phyloP scores from a whole-genome alignment of 345 rosid genomes.

The Bruguiera parviflora region DNA sequence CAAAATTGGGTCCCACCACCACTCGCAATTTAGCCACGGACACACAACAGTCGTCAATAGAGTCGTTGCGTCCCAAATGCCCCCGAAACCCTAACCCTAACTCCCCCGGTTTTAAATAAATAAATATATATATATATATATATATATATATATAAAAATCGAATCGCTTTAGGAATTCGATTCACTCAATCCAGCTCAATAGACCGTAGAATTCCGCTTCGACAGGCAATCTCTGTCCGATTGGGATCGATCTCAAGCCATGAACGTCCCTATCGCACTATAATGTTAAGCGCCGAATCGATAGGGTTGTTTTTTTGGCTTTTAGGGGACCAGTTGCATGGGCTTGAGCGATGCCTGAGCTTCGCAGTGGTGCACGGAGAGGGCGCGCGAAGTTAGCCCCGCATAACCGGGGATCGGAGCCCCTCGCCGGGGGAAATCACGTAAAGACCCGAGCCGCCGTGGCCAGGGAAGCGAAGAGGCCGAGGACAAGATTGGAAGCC shows the following conservation, averaged over 20 bases:
- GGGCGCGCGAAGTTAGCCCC: conserved; percentile 65
- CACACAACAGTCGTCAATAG: no score
- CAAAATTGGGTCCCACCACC: no score
- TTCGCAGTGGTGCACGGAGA: conserved; percentile 21
- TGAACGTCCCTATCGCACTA: conserved; percentile 11
- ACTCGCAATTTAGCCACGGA: no score
- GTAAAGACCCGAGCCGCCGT: conserved; percentile 42
- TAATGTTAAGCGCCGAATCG: conserved; percentile 12
- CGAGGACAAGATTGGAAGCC: conserved; percentile 57
- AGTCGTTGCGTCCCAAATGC: not conserved
- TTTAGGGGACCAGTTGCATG: conserved; percentile 15
- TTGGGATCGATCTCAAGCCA: no score
- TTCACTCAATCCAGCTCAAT: no score
- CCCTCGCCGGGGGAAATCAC: conserved; percentile 10
- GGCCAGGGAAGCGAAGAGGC: conserved; percentile 30
- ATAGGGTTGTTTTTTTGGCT: not conserved
- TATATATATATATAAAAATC: no score
- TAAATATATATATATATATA: no score
- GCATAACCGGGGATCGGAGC: conserved; percentile 23
- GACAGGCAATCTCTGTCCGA: no score
- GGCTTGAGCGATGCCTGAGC: conserved; percentile 35
- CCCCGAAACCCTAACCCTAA: conserved; percentile 37
- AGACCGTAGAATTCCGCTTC: no score
- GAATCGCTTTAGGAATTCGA: not conserved
- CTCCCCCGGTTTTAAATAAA: conserved; percentile 2